Conservation (phyloP, 345 rosid genomes). For the Eucalyptus curtisii region DNA sequence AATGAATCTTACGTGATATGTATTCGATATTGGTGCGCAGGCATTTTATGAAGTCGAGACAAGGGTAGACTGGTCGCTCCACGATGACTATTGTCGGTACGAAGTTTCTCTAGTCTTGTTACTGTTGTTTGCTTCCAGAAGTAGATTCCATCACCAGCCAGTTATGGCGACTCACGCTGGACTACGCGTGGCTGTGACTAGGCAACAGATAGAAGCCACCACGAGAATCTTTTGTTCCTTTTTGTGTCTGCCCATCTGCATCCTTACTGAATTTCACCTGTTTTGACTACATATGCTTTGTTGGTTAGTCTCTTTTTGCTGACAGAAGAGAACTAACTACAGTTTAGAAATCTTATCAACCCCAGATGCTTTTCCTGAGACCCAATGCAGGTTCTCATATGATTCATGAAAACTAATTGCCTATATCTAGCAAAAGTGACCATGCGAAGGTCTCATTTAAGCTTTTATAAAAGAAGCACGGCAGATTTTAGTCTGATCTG, state of each 20-base stretch:
- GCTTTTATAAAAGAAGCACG: background rate
- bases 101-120: background rate
- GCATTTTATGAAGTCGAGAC: constrained; percentile 43
- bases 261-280: background rate
- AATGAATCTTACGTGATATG: background rate
- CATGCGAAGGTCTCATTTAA: background rate
- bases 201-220: background rate
- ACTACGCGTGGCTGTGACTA: background rate
- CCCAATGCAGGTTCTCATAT: background rate
- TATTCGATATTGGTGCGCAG: background rate
- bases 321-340: background rate
- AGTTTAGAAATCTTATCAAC: background rate
- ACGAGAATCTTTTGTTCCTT: background rate
- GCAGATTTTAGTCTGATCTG: background rate
- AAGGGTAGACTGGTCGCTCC: constrained; percentile 59
- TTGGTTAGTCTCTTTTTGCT: background rate
- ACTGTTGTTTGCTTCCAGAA: background rate
- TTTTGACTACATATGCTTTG: background rate
- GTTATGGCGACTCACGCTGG: background rate
- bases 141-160: background rate
- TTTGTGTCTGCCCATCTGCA: background rate
- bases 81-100: constrained; percentile 69
- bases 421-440: background rate
- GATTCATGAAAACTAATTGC: background rate
- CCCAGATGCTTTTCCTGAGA: background rate